A percentile compares a stretch with the other conserved stretches of the same genome.
These are phyloP conservation scores for Talaromyces proteolyticus DNA, from an alignment of 495 filamentous ascomycete species.

Conservation along the genomic window DNA sequence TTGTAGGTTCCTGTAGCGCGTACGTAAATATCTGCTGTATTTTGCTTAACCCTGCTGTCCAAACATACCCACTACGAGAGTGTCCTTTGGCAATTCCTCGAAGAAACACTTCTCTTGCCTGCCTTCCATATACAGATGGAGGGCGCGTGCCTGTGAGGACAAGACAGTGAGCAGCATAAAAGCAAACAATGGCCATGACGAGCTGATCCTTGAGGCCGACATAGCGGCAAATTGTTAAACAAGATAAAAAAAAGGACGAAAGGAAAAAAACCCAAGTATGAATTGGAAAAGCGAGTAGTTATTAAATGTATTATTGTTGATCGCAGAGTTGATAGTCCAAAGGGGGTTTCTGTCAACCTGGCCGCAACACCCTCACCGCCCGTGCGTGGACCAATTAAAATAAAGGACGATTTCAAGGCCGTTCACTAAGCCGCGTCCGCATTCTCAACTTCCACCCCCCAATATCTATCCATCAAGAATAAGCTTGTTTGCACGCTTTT, in stretches of 20 bases:
- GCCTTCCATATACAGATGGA: slow-evolving; percentile 96
- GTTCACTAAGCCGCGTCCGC: no score
- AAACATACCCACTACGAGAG: slow-evolving; percentile 75
- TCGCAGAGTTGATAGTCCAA: not conserved
- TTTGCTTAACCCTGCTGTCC: not conserved
- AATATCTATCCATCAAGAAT: slow-evolving; percentile 15
- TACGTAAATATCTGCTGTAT: not conserved
- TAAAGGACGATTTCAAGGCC: not conserved
- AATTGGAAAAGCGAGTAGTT: no score
- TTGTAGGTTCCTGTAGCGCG: slow-evolving; percentile 63
- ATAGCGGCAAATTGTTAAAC: slow-evolving; percentile 12
- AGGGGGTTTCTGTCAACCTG: slow-evolving; percentile 8
- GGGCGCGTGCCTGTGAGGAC: slow-evolving; percentile 61
- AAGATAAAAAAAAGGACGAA: not conserved
- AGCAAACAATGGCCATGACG: slow-evolving; percentile 34
- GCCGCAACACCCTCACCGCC: slow-evolving; percentile 6
- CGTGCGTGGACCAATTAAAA: not conserved
- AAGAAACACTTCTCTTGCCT: slow-evolving; percentile 75
- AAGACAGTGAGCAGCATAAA: slow-evolving; percentile 31
- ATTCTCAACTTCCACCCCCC: no score
- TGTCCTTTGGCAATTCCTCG: slow-evolving; percentile 97
- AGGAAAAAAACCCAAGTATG: not conserved
- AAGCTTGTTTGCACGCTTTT: slow-evolving; percentile 15
- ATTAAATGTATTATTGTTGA: not conserved
- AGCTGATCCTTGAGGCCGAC: slow-evolving; percentile 24